Evolutionary conservation across 2,329 filamentous ascomycete species (phyloP), one percentile per base, ranked within the genome.

Genomic region (Beauveria pseudobassiana): DNA sequence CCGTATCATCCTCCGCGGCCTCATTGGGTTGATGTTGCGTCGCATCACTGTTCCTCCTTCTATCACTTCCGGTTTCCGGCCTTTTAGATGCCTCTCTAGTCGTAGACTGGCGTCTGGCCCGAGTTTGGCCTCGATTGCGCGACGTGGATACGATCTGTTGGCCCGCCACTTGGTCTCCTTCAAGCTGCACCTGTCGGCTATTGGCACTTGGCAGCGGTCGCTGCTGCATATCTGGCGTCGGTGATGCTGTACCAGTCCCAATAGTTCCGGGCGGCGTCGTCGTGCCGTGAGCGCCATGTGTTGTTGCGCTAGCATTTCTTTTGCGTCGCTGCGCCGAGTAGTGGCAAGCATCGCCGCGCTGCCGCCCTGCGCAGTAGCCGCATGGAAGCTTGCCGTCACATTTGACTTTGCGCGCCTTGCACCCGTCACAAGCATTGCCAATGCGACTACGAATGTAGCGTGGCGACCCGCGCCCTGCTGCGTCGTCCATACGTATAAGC

Each of bases 311-410:
- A 28, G 68, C 66, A 56, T 69, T 69, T 50, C 71, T 71, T 3
- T 78, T 74, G 28, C 77, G 73, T 22, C 71, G 72, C 63, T 77
- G 76, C 3, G 77, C 74, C 14, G 80, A 80, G 64, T 82, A 83
- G 56, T 73, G 77, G 62, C 81, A 83, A 5, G 72, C 64, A 9
- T 77, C 71, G 8, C 76, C 72, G 24, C 76, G 74, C 62, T 75
- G 76, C 1, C 79, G 74, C 1, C 75, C 70, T 12, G 73, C 73
- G 64, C 81, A 84, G 66, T 82, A 82, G 45, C 74, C 73, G 67
- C 81, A 84, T 0, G 81, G 81, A n/a, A 74, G 66, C n/a, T 75
- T 74, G 1, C 81, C 81, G 64, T 82, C 80, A 68, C 81, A 84
- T 70, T 81, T 82, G 46, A 83, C 78, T 74, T 83, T 83, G 60